Evolutionary conservation across 306 rosid species (phyloP), one percentile per base, ranked within the genome.

Genomic region (Vigna radiata): DNA sequence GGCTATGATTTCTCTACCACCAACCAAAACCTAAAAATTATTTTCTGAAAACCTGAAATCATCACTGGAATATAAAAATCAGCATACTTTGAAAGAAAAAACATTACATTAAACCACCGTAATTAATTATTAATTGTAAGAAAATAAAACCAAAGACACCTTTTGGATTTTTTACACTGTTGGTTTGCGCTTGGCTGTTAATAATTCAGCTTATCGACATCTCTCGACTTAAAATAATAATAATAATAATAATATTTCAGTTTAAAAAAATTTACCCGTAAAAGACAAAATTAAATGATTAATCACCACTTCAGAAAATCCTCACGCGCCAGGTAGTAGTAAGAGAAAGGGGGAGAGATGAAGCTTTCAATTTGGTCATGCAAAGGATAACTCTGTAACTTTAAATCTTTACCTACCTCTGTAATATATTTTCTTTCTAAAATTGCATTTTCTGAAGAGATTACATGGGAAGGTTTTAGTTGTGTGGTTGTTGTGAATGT

Each of bases 401-500:
- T 78, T 50, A 76, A 68, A 41, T 68, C 76, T 41, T 49, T 41
- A 67, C 70, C 82, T 29, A 48, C 25, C 70, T 0, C n/a, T 50
- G 67, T 53, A 14, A 81, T 27, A 27, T 27, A 3, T 29, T 63
- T 13, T 25, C 3, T 2, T 8, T 8, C 39, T n/a, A 2, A 31
- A 3, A 4, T 48, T 8, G 9, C n/a, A 37, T 54, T 68, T 62
- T 60, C 55, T 46, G 54, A 27, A 69, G 59, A 36, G 8, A 67
- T 67, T 8, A 12, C 46, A 41, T 39, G 25, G 75, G 61, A 74
- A 83, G 21, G 54, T 66, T 76, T n/a, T 50, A 55, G 61, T 70
- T 29, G 64, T 66, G 50, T 14, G 87, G 85, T 80, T 64, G 83
- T 77, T 77, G 83, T 62, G 74, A 60, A 63, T 36, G 87, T 83